Percentiles rank a stretch among this genome's conserved stretches.
These are phyloP conservation scores for Nymphaea thermarum DNA, from an alignment of 164 flowering plant genomes.

Conservation along the genomic window DNA sequence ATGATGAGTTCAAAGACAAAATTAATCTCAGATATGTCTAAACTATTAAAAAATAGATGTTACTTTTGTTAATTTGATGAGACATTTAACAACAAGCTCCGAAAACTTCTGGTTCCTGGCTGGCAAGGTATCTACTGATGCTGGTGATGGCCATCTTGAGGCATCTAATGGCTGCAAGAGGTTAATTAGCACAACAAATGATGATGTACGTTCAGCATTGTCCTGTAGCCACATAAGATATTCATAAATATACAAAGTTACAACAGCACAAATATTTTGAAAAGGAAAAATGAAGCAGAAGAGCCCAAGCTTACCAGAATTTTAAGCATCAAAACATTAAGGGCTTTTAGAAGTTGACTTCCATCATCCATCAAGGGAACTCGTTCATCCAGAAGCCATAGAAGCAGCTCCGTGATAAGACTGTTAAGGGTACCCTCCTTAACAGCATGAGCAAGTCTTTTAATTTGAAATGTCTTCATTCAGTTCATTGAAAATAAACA, in stretches of 20 bases:
- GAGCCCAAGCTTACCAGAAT: constrained; percentile 49
- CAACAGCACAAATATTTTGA: not conserved
- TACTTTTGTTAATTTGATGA: constrained; percentile 87
- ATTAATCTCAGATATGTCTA: not conserved
- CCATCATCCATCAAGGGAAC: constrained; percentile 99
- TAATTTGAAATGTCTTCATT: constrained; percentile 95
- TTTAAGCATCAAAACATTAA: constrained; percentile 97
- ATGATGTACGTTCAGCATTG: constrained; percentile 93
- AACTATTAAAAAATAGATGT: not conserved
- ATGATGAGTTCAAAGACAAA: not conserved
- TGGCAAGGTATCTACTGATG: constrained; percentile 50
- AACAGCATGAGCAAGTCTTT: constrained; percentile 87
- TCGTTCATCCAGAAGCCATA: constrained; percentile 98
- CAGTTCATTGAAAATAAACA: constrained; percentile 11
- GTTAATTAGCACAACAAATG: constrained; percentile 89
- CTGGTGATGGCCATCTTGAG: constrained; percentile 88
- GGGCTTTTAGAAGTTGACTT: constrained; percentile 86
- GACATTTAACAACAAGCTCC: constrained; percentile 92
- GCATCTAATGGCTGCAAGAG: constrained; percentile 88
- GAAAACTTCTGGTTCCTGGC: constrained; percentile 87
- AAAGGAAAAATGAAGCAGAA: not conserved
- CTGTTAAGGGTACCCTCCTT: constrained; percentile 81
- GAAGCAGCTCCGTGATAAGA: constrained; percentile 88
- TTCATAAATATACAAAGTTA: not conserved
- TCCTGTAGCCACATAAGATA: constrained; percentile 44